phyloP scores from a whole-genome alignment of 140 eudicot species.

The Bidens hawaiensis region DNA sequence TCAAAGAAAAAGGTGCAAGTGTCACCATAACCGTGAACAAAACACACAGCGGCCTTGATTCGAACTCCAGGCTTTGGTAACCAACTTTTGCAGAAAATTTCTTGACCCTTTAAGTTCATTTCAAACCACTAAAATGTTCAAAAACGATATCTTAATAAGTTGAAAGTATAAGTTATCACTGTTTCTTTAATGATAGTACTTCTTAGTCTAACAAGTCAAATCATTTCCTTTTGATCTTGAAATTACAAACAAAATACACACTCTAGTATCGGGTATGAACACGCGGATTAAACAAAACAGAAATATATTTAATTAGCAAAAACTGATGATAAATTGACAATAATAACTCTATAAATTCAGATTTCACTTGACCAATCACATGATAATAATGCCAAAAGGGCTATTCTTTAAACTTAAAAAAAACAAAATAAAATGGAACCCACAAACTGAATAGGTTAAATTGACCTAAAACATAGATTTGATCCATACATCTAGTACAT shows the following conservation, averaged over 20 bases:
- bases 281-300: background rate
- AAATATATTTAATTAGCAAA: background rate
- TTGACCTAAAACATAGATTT: background rate
- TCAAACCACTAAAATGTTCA: slow-evolving; percentile 75
- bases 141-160: no score
- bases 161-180: background rate
- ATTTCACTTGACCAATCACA: background rate
- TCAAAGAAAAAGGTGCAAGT: slow-evolving; percentile 98
- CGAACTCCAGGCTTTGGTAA: slow-evolving; percentile 78
- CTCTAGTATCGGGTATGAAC: background rate
- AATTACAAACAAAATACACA: background rate
- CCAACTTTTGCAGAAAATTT: slow-evolving; percentile 93
- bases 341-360: background rate
- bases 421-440: slow-evolving; percentile 14
- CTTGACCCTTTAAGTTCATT: slow-evolving; percentile 70
- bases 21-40: slow-evolving; percentile 98
- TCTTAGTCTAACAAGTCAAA: background rate
- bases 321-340: background rate
- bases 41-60: slow-evolving; percentile 81
- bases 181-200: background rate
- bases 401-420: background rate
- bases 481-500: background rate
- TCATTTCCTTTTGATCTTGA: background rate
- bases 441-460: slow-evolving; percentile 3
- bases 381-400: slow-evolving; percentile 14